Conservation (phyloP, 495 filamentous ascomycete species). For the Terfezia claveryi region DNA sequence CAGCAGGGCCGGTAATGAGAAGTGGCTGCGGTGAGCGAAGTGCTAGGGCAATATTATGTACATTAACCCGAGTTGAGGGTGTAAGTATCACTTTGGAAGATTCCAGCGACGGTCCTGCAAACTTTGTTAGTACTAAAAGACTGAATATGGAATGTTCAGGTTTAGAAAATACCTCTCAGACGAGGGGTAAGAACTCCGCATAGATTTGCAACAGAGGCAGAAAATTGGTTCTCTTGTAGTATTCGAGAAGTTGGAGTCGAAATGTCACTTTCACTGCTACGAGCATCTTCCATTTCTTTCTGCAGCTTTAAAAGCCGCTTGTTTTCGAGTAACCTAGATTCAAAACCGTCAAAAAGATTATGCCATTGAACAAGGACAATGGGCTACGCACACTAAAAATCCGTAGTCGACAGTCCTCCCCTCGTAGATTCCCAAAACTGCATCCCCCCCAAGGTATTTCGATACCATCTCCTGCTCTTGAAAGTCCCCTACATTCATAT, state of each 20-base stretch:
- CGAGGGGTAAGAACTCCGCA: constrained; percentile 16
- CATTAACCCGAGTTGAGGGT: constrained; percentile 43
- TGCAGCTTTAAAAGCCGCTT: not conserved
- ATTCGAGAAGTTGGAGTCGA: constrained; percentile 14
- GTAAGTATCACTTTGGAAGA: constrained; percentile 45
- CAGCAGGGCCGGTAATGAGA: constrained; percentile 60
- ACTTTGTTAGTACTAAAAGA: constrained; percentile 36
- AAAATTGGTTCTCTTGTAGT: constrained; percentile 25
- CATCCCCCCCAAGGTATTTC: constrained; percentile 36
- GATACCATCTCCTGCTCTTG: constrained; percentile 47
- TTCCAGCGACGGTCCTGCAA: constrained; percentile 28
- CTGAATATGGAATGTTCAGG: constrained; percentile 28
- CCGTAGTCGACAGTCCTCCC: constrained; percentile 58
- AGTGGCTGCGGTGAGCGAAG: constrained; percentile 46
- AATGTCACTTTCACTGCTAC: not conserved
- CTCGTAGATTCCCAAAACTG: constrained; percentile 51
- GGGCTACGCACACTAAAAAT: constrained; percentile 31
- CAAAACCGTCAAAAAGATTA: no score
- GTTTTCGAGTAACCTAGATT: not conserved
- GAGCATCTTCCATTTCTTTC: constrained; percentile 4
- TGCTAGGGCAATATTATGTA: constrained; percentile 40
- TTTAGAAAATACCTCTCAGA: constrained; percentile 11
- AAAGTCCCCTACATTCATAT: constrained; percentile 59
- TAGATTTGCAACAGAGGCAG: constrained; percentile 29
- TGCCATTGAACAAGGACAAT: not conserved